Evolutionary conservation across 2,329 filamentous ascomycete species (phyloP), one percentile per base, ranked within the genome.

Genomic region (Pseudogymnoascus sp.): DNA sequence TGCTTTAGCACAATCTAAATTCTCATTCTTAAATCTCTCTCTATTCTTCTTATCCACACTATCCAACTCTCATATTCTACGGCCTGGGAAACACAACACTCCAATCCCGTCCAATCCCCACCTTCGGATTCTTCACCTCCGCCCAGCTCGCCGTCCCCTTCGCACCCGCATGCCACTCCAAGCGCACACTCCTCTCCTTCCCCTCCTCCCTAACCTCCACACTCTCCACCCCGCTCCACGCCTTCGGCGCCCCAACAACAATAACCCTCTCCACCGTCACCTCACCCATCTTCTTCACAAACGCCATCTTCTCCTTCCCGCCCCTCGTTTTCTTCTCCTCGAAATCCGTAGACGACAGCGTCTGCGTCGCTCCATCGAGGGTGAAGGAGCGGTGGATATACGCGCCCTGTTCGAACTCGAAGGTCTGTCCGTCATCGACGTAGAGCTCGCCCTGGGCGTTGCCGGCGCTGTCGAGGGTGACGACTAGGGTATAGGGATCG

Each of bases 401-500:
- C 66, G 91, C 91, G 10, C 92, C 93, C 66, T 86, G 79, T 74
- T 95, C 80, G 72, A 90, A 92, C 63, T 96, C 91, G 69, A 92
- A 99, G 0, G 89, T 90, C 75, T 97, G 92, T 59, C 94, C 94
- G 68, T 99, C 94, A 72, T 99, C 94, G 31, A 91, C 80, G 72
- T 99, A 99, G 6, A 99, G 78, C 59, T 89, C 87, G 28, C 94
- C 94, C 59, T 88, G 83, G 0, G 93, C 91, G 69, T 87, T 84
- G 62, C 88, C 86, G 33, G 83, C 80, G 68, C 85, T 84, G 68
- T 84, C 80, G 14, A 95, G 79, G 0, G 84, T 83, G 2, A 97
- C 80, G 1, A 99, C 87, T 1, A 99, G 84, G 0, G 94, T 99
- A 78, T 96, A 96, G 42, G 95, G 92, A 74, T 99, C 94, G 75